Evolutionary conservation across 129 eudicot genomes (phyloP), one percentile per base, ranked within the genome.

Genomic region (Apium graveolens): DNA sequence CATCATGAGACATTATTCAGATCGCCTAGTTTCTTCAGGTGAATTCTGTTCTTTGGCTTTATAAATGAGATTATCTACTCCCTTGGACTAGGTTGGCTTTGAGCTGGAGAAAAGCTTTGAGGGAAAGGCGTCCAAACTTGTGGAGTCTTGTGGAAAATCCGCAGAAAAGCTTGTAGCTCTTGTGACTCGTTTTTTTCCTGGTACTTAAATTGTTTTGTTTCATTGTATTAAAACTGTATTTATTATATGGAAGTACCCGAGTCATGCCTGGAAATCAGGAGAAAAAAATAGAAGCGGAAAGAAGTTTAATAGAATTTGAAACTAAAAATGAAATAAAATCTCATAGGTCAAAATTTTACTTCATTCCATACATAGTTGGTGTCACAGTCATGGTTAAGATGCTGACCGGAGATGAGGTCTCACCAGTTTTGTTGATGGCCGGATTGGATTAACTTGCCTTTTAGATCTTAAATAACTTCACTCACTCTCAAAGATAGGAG

Each of bases 51-150:
- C 9, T 72, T 39, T 42, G 35, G 39, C 73, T 70, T 31, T 4
- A 31, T 37, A 26, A 65, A 70, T 51, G 34, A 63, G 26, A 74
- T 69, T 37, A 42, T 73, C 57, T 46, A 35, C 29, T 41, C 20
- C 76, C 76, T 74, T 73, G 63, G 66, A 41, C 42, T 82, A 94
- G 98, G 93, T 91, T 82, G 98, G 98, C 39, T 80, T 82, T 66
- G 97, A 86, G 86, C 80, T 94, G 82, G 96, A 91, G 84, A 86
- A 85, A 78, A 89, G 92, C 81, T 94, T 94, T 73, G 93, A 86
- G 31, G 98, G 97, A 34, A 94, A 89, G 79, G 97, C 98, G 65
- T 89, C 91, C 75, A 94, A 88, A 74, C 90, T 94, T 37, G 92
- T 94, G 3, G 90, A 91, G 31, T 85, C 90, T 44, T 82, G 93